Base-by-base conservation (phyloP, 768 basidiomycete genomes). In the Antrodiella citrinella region DNA sequence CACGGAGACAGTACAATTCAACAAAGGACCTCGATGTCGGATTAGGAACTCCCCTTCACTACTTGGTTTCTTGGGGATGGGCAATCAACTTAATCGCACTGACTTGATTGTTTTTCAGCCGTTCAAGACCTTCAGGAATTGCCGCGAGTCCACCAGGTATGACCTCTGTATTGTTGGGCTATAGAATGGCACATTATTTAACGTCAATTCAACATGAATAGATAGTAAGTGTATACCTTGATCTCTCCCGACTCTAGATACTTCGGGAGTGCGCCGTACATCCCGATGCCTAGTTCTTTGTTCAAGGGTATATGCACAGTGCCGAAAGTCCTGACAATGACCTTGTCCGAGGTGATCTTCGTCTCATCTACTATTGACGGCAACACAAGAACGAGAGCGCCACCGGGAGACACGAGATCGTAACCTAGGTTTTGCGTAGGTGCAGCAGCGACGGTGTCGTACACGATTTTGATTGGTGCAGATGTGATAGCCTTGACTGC, bases 81-180 rank as follows among this genome's bases (percentile, higher is more conserved):
- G 45, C 59, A 23, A 59, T 41, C 3, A 60, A 51, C 44, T 60
- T 60, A 3, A 44, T 11, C 13, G 45, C 59, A 38, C 58, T 59
- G 22, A 60, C 59, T 45, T 52, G 41, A 9, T 68, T 64, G 2
- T 54, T 52, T 57, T 59, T 62, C 56, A 77, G 41, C 52, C 59
- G 60, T 41, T 68, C 61, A 21, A 77, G 55, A 3, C 70, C 74
- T 5, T 49, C 64, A 0, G 53, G 51, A 4, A 76, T 65, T 4
- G 66, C 74, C 5, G 56, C 49, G 1, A 77, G 61, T 1, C 76
- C 76, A 23, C 60, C 55, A 0, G 69, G 65, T 10, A 77, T 57
- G n/a, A 73, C 58, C 55, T 77, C 69, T 4, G 66, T 51, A 20
- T 62, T 60, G 55, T 72, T 75, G 1, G 73, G 72, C 77, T 78